These are phyloP conservation scores for Fraxinus anomala DNA, from an alignment of 257 asterid genomes.

Conservation along the genomic window DNA sequence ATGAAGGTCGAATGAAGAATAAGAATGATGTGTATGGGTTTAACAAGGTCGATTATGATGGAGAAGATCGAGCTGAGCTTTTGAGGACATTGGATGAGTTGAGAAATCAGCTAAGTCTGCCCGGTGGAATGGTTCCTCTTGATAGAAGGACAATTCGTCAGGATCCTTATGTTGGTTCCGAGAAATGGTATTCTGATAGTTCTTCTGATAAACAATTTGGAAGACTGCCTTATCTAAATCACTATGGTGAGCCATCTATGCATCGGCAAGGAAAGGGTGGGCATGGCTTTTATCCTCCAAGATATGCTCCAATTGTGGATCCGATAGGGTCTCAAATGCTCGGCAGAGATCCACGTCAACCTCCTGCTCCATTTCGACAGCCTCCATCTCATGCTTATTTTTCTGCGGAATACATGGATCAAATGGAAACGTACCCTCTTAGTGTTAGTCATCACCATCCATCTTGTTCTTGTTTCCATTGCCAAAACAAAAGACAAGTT, in stretches of 20 bases:
- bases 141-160: slow-evolving; percentile 44
- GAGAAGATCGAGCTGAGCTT: slow-evolving; percentile 61
- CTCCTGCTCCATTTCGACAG: slow-evolving; percentile 35
- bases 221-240: slow-evolving; percentile 43
- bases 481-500: slow-evolving; percentile 46
- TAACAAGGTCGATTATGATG: slow-evolving; percentile 37
- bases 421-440: slow-evolving; percentile 42
- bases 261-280: slow-evolving; percentile 48
- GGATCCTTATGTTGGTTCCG: slow-evolving; percentile 47
- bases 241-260: slow-evolving; percentile 43
- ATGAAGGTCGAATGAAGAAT: slow-evolving; percentile 34
- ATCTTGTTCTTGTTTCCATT: slow-evolving; percentile 74
- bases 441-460: slow-evolving; percentile 55
- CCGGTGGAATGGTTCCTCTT: slow-evolving; percentile 47
- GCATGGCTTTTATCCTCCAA: slow-evolving; percentile 57
- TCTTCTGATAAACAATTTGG: slow-evolving; percentile 32
- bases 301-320: slow-evolving; percentile 38
- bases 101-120: slow-evolving; percentile 52
- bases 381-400: slow-evolving; percentile 38
- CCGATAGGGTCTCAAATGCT: slow-evolving; percentile 48
- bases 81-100: slow-evolving; percentile 71
- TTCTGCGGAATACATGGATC: slow-evolving; percentile 48
- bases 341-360: slow-evolving; percentile 45
- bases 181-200: slow-evolving; percentile 43
- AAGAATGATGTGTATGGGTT: slow-evolving; percentile 35